Percentiles rank a stretch among this genome's conserved stretches.
These are phyloP conservation scores for Lasiodiplodia theobromae DNA, from an alignment of 2,329 filamentous ascomycete species.

Conservation along the genomic window DNA sequence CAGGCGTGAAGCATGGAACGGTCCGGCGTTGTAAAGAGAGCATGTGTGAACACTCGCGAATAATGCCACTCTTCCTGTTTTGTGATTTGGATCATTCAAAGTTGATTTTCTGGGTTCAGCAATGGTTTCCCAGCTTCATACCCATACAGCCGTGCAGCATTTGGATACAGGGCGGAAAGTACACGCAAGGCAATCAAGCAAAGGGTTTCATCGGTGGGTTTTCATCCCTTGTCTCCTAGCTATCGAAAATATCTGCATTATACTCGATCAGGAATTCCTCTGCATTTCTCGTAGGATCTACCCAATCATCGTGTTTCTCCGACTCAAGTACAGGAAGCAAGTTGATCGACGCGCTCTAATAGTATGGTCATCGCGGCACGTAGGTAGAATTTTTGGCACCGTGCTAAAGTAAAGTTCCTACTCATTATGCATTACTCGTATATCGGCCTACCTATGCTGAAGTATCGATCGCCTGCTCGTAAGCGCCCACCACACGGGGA, in stretches of 20 bases:
- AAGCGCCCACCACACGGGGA: neutral
- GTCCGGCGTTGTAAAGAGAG: conserved; percentile 18
- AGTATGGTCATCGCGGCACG: no score
- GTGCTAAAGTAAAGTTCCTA: neutral
- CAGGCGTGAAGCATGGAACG: conserved; percentile 75
- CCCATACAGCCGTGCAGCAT: neutral
- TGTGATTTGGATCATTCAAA: neutral
- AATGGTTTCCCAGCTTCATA: conserved; percentile 17
- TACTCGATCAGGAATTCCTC: neutral
- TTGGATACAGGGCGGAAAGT: neutral
- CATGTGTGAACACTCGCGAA: neutral
- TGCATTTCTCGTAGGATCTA: no score
- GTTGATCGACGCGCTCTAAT: no score
- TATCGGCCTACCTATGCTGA: neutral
- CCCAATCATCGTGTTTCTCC: no score
- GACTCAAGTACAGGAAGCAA: no score
- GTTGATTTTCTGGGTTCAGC: neutral
- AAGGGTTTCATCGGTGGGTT: neutral
- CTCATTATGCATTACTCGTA: conserved; percentile 10
- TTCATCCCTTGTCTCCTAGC: neutral
- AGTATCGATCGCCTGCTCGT: neutral
- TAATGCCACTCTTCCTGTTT: neutral
- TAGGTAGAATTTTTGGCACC: no score
- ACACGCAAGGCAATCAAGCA: neutral
- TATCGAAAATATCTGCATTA: neutral